Evolutionary conservation across 148 eudicot genomes (phyloP).

Genomic region (Fagopyrum homotropicum): DNA sequence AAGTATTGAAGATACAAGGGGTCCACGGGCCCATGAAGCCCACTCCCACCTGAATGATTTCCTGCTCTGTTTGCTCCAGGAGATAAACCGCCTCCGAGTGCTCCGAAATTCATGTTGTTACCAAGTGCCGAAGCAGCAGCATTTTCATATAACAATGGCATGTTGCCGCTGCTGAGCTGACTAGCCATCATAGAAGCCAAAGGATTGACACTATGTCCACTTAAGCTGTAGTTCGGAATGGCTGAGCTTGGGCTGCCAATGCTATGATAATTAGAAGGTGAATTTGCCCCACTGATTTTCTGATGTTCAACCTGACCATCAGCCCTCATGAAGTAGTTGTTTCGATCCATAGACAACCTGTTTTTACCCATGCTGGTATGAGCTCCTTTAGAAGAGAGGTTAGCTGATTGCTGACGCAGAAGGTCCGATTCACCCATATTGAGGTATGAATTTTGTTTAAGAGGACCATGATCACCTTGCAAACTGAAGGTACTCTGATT

Average conservation of each 20-base stretch:
- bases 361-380: constrained; percentile 31
- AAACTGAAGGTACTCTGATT: constrained; percentile 28
- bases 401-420: constrained; percentile 27
- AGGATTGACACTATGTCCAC: constrained; percentile 54
- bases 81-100: constrained; percentile 36
- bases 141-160: constrained; percentile 59
- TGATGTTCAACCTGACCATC: constrained; percentile 44
- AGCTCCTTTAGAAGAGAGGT: constrained; percentile 42
- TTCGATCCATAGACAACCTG: constrained; percentile 29
- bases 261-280: constrained; percentile 52
- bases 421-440: constrained; percentile 26
- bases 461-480: constrained; percentile 36
- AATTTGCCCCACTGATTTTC: constrained; percentile 40
- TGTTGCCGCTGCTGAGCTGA: constrained; percentile 41
- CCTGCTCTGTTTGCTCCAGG: constrained; percentile 60
- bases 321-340: constrained; percentile 30
- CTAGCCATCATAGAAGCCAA: constrained; percentile 58
- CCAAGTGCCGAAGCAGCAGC: constrained; percentile 53
- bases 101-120: constrained; percentile 48
- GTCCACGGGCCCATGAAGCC: constrained; percentile 43
- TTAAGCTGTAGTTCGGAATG: constrained; percentile 48
- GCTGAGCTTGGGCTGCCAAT: constrained; percentile 72
- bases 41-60: constrained; percentile 31
- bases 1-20: constrained; percentile 64
- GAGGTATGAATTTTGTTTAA: constrained; percentile 23